Base-by-base conservation (phyloP, 2,329 filamentous ascomycete species). In the Diaporthe citriasiana region DNA sequence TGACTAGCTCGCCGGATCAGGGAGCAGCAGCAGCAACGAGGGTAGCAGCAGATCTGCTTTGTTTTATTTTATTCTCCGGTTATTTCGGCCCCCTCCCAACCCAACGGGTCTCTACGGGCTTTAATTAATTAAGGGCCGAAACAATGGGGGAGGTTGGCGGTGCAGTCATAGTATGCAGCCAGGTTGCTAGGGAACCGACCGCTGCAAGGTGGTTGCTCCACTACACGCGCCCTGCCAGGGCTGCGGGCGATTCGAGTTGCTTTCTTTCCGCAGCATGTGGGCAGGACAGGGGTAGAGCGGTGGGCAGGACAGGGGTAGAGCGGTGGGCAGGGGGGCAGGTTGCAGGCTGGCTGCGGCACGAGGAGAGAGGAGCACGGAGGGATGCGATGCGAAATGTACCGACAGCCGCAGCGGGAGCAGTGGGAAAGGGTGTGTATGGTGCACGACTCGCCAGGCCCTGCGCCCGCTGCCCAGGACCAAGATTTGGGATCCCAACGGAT, bases 71-170 rank as follows among this genome's bases (percentile, higher is more conserved):
- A 68, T 30, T 53, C n/a, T 22, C 63, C 63, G 63, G 63, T 15
- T 53, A 40, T 40, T 10, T 53, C 47, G 63, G 63, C 22, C 47
- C 33, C 33, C 10, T 22, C 45, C 40, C 40, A 13, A 5, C 27
- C 17, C 63, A 47, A 66, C n/a, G 33, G 47, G 63, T 27, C 63
- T 51, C 45, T 38, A 66, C 30, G 22, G 45, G 30, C 8, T 53
- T 22, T 68, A 53, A 40, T 68, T 68, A 53, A 68, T 68, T 68
- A 40, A 68, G 47, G 63, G 63, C 33, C 63, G 63, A 68, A 68
- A 68, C 47, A 68, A 68, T 68, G 47, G 47, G 63, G 63, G 63
- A 68, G 63, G 63, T 68, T 53, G 63, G 63, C 63, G 47, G 63
- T 68, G 63, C 63, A 40, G 63, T 68, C 47, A 53, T 53, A 51